Evolutionary conservation across 2,329 filamentous ascomycete genomes (phyloP).

Genomic region (Fusarium sp.): DNA sequence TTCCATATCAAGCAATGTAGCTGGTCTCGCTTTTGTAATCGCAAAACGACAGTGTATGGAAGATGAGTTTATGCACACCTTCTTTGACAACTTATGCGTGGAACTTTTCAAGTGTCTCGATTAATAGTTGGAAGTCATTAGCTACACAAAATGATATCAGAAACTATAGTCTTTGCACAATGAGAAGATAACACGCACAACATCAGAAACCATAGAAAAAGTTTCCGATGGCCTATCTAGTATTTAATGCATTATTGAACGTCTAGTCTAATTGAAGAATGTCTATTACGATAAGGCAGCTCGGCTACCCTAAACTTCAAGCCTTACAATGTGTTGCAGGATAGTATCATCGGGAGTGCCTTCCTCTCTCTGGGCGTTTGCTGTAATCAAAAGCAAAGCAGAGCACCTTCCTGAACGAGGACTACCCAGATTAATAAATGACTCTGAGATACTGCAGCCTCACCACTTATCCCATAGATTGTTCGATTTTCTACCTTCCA

Average conservation of each 20-base stretch:
- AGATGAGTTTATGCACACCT: background rate
- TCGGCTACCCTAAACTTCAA: background rate
- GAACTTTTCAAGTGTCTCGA: background rate
- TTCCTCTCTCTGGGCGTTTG: background rate
- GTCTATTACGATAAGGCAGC: background rate
- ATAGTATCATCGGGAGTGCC: background rate
- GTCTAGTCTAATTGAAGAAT: background rate
- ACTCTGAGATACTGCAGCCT: background rate
- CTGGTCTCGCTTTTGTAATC: background rate
- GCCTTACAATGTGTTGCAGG: background rate
- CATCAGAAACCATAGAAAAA: background rate
- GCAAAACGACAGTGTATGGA: background rate
- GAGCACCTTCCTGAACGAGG: background rate
- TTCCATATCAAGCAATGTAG: background rate
- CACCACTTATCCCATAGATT: background rate
- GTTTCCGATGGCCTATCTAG: background rate
- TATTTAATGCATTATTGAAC: background rate
- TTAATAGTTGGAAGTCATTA: background rate
- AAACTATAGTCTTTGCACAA: background rate
- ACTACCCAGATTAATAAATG: background rate
- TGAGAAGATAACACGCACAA: no score
- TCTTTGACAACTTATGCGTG: background rate
- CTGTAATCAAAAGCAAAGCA: background rate
- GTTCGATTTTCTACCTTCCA: background rate
- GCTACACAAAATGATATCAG: background rate